Base-by-base conservation (phyloP, 208 protist species). In the Leishmania mexicana region DNA sequence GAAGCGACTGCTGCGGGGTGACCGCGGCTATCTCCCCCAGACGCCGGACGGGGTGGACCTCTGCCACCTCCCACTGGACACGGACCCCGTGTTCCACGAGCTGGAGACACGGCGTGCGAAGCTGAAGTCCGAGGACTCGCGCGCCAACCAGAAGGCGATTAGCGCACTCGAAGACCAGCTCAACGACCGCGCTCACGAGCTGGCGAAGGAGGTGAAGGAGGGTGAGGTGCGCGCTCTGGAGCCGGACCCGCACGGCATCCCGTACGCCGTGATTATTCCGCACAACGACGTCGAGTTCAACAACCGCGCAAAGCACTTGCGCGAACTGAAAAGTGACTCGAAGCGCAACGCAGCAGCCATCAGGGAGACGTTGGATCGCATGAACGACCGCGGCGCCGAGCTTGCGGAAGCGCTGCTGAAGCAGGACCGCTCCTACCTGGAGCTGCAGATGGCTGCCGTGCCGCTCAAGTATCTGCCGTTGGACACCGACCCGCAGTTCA, bases 21-120 rank as follows among this genome's bases (percentile, higher is more conserved):
- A 97, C 76, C 92, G 94, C 54, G 90, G 75, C 74, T 96, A 93
- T 80, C 84, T 97, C 13, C 88, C 96, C n/a, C 80, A 77, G 35
- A 65, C 83, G 19, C 91, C 92, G 42, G 88, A 95, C 75, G 94
- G 92, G 10, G 92, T 97, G 19, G 88, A 85, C 35, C 83, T 95
- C 31, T 68, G 71, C 28, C 78, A 93, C 75, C 58, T 97, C 8
- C 90, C 94, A 38, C 81, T 97, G 28, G 86, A 92, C 86, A 77
- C 68, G n/a, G 94, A 97, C 84, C 49, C 79, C 38, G 78, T 83
- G 47, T 96, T 97, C 86, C 94, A 86, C 67, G 75, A 86, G 38
- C 76, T 95, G 70, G 93, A 96, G 86, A 77, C 83, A 10, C 83
- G 93, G 81, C 88, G 92, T 67, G 90, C 92, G 7, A 83, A 79